Base-by-base conservation (phyloP, 371 early-diverging fungal genomes). In the Mucor irregularis region DNA sequence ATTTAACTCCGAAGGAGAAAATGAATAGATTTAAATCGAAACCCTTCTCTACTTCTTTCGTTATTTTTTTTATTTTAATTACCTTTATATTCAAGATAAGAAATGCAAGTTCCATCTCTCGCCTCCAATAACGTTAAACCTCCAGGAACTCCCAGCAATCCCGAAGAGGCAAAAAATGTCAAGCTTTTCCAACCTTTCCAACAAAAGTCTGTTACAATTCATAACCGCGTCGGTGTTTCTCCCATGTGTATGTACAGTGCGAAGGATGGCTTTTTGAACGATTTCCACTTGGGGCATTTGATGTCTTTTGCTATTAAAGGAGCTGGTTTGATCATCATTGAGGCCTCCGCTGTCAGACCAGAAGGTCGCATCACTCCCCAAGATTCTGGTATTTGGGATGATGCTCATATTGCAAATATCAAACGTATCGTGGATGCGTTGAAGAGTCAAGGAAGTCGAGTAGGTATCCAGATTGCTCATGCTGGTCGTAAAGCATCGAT, bases 401-500 rank as follows among this genome's bases (percentile, higher is more conserved):
- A 93, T 61, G 85, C 80, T 21, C 95, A 94, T 14, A 81, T 89
- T 16, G 70, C 60, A 0, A 69, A 77, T 4, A 53, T 90, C 19
- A 74, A 73, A 46, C 80, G 80, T 13, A 78, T 93, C 1, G 87
- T 78, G 13, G 76, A 83, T 50, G 78, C 82, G 59, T 64, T 82
- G 44, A 89, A 93, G 53, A 70, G 76, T 7, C 83, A 82, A 47
- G 88, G 87, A 13, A 56, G 74, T 19, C 66, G 78, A 25, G 58
- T 82, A 5, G 93, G 83, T 39, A 76, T 92, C 46, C 95, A 95
- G 57, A 66, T 95, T 7, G 90, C 82, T 0, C 94, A 94, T 57
- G 90, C 91, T 10, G 95, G 95, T 10, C 75, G 93, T 34, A 93
- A 93, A 58, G 85, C 89, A 2, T 88, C 87, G 6, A 81, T 76